Evolutionary conservation across 202 grass and related monocot species (phyloP).

Genomic region (Miscanthus sacchariflorus): DNA sequence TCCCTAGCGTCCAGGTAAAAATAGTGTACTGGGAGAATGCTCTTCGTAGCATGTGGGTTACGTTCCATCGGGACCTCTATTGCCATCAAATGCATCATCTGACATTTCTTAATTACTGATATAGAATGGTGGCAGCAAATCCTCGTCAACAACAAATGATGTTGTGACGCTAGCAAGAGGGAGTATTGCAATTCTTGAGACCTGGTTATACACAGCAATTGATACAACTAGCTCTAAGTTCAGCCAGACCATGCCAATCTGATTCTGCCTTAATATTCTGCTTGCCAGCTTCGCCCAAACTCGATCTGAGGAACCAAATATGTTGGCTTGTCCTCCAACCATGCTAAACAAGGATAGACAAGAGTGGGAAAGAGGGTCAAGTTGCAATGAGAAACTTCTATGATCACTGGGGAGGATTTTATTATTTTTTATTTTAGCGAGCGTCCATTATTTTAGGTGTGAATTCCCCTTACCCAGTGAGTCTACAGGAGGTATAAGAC

Average conservation of each 20-base stretch:
- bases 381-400: slow-evolving; percentile 2
- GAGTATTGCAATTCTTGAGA: background rate
- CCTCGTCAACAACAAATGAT: background rate
- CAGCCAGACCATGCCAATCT: background rate
- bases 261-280: background rate
- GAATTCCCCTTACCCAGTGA: background rate
- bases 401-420: background rate
- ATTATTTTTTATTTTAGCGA: background rate
- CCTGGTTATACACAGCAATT: background rate
- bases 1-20: background rate
- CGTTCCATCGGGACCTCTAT: background rate
- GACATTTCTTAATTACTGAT: background rate
- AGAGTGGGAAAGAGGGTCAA: background rate
- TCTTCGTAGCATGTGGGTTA: background rate
- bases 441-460: background rate
- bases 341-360: background rate
- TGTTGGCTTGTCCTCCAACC: background rate
- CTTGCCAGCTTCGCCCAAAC: background rate
- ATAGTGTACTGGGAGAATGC: background rate
- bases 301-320: background rate
- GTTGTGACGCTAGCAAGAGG: background rate
- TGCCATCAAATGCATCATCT: background rate
- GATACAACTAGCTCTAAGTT: background rate
- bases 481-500: background rate
- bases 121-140: background rate